phyloP scores from a whole-genome alignment of 1,284 basidiomycete genomes.

The Cutaneotrichosporon cyanovorans region DNA sequence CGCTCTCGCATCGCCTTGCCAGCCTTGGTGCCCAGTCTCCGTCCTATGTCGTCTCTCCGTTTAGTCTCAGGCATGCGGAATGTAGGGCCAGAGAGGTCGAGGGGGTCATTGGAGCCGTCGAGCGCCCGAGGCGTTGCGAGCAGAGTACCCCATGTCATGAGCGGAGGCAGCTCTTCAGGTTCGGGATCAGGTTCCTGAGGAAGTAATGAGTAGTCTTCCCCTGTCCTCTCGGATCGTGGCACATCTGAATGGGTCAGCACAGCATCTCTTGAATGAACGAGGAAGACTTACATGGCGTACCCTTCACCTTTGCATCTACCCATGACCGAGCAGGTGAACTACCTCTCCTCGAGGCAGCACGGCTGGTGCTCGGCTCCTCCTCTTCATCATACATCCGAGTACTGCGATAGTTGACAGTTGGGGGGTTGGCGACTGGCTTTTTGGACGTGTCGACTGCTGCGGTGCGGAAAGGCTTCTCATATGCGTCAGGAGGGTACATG shows the following conservation, averaged over 20 bases:
- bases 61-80: constrained; percentile 66
- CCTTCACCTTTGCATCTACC: constrained; percentile 79
- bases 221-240: not conserved
- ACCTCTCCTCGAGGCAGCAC: constrained; percentile 38
- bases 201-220: not conserved
- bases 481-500: constrained; percentile 86
- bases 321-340: constrained; percentile 59
- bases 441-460: not conserved
- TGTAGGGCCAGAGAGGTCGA: constrained; percentile 48
- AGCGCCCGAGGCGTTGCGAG: constrained; percentile 73
- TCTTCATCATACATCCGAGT: constrained; percentile 72
- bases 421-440: constrained; percentile 47
- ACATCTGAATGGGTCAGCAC: constrained; percentile 4
- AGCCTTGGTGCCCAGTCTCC: constrained; percentile 60
- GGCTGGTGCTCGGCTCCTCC: constrained; percentile 41
- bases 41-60: constrained; percentile 66
- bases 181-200: constrained; percentile 47
- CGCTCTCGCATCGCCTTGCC: constrained; percentile 42
- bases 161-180: constrained; percentile 70
- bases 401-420: constrained; percentile 64
- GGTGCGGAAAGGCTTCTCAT: constrained; percentile 71
- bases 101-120: constrained; percentile 55
- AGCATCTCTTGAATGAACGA: not conserved
- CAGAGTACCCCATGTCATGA: constrained; percentile 90
- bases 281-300: constrained; percentile 48